Evolutionary conservation across 129 eudicot genomes (phyloP).

Genomic region (Cynara cardunculus): DNA sequence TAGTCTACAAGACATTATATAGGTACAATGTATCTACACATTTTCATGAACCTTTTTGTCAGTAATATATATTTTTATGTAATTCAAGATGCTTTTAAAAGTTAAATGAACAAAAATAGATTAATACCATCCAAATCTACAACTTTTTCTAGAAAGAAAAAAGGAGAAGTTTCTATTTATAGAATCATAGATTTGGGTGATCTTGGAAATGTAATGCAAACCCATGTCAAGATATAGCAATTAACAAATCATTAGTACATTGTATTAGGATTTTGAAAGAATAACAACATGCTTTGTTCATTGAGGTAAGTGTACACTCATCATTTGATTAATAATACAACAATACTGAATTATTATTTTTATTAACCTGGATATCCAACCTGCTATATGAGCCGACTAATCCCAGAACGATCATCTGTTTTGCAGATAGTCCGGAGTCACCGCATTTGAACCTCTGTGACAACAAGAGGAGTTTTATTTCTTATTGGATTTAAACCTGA

Average conservation of each 20-base stretch:
- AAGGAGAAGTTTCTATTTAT: background rate
- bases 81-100: background rate
- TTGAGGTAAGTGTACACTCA: background rate
- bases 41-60: background rate
- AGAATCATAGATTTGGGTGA: constrained; percentile 16
- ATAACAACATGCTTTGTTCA: constrained; percentile 14
- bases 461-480: too few species aligned
- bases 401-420: too few species aligned
- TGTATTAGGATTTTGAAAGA: constrained; percentile 24
- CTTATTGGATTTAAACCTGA: too few species aligned
- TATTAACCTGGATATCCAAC: too few species aligned
- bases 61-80: background rate
- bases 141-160: background rate
- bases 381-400: too few species aligned
- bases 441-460: too few species aligned
- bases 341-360: too few species aligned
- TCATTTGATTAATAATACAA: background rate
- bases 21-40: background rate
- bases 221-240: constrained; percentile 5
- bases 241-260: constrained; percentile 20
- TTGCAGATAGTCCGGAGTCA: too few species aligned
- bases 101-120: too few species aligned
- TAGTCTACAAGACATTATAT: background rate
- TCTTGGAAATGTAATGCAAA: constrained; percentile 16
- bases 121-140: constrained; percentile 9